Conservation (phyloP, 176 grass and related monocot species). For the Avena sativa region DNA sequence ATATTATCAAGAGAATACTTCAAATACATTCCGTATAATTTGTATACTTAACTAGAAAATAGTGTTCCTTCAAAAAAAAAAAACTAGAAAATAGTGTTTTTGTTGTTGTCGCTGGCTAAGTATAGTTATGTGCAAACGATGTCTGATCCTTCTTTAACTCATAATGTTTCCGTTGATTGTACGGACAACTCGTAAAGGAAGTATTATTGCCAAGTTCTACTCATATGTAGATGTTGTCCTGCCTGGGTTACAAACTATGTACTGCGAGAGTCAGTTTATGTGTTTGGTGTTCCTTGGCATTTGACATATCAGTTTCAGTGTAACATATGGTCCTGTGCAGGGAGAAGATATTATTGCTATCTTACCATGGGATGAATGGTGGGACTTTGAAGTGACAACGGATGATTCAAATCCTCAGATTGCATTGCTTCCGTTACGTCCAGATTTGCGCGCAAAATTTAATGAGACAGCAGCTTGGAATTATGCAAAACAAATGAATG, state of each 20-base stretch:
- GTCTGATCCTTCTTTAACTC: constrained; percentile 14
- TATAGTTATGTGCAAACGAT: constrained; percentile 14
- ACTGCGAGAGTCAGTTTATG: neutral
- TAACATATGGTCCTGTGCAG: constrained; percentile 46
- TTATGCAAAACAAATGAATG: constrained; percentile 85
- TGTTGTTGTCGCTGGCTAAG: neutral
- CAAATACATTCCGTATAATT: neutral
- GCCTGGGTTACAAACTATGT: constrained; percentile 26
- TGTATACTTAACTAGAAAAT: constrained; percentile 23
- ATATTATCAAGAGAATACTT: neutral
- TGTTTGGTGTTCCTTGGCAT: constrained; percentile 1
- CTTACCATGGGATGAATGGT: constrained; percentile 99
- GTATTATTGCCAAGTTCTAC: neutral
- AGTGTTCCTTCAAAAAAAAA: no score
- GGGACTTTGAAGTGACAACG: constrained; percentile 79
- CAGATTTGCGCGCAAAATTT: constrained; percentile 81
- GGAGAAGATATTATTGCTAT: constrained; percentile 97
- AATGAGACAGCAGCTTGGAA: constrained; percentile 95
- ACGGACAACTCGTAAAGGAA: neutral
- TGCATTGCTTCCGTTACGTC: constrained; percentile 78
- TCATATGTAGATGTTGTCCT: constrained; percentile 15
- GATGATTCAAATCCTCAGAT: constrained; percentile 97
- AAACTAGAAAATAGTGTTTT: constrained; percentile 24
- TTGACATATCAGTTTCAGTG: constrained; percentile 2
- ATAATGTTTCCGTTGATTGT: constrained; percentile 4